Evolutionary conservation across 2,329 filamentous ascomycete genomes (phyloP), one percentile per base, ranked within the genome.

Genomic region (Lasiodiplodia hormozganensis): DNA sequence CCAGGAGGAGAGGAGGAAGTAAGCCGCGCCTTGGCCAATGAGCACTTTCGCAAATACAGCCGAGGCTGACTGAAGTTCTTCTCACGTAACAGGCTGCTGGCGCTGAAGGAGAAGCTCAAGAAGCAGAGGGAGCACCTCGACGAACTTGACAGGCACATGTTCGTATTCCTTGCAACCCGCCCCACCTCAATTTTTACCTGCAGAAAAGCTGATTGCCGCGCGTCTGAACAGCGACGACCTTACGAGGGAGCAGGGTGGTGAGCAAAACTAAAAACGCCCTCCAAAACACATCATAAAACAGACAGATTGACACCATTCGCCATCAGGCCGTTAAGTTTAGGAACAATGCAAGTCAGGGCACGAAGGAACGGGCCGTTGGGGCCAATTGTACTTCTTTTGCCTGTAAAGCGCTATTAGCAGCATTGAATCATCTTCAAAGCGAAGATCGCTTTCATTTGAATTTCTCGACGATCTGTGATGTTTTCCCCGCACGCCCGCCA

Each of bases 111-210:
- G 71, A 88, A 87, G 80, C 87, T 97, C 72, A 77, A 82, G 71
- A 89, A 92, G 81, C 93, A 97, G 85, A 89, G 92, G 81, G 83
- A 89, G 73, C 93, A 97, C 84, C 88, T 97, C 73, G 86, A 95
- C 78, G 90, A 94, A 80, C 89, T 97, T 71, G 90, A 93, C 76
- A 87, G 91, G 77, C 92, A 96, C 87, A 94, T 97, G 93, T 96
- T 83, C 78, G 90, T 83, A 36, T 72, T 70, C 40, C 38, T 62
- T 34, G 34, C 36, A 34, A 21, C 28, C 38, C 43, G 40, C 16
- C 47, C 18, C 25, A 58, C 23, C n/a, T 58, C 38, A 28, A 18
- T 14, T 18, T 28, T 4, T 4, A 62, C 3, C 7, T 18, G 11
- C 71, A 74, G 74, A 54, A 62, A 49, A 5, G 36, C 16, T 54